Evolutionary conservation across 2,329 filamentous ascomycete genomes (phyloP), one percentile per base, ranked within the genome.

Genomic region (Thelonectria blattea): DNA sequence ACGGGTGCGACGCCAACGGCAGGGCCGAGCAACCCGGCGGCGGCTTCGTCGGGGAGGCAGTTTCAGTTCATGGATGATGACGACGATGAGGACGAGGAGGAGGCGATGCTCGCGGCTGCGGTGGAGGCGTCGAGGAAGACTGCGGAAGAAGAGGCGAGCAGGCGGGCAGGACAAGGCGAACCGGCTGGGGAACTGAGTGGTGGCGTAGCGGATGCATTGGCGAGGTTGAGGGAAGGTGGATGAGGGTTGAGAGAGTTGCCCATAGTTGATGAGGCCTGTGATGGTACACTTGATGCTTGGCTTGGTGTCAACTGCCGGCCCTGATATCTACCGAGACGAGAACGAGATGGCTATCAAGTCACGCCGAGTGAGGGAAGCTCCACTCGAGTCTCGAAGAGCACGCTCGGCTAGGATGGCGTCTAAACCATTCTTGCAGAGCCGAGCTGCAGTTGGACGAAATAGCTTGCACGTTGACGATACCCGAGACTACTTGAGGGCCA

Each of bases 141-240:
- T 20, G 71, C 77, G 2, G 63, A 62, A 4, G 54, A 62, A 52
- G 72, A 65, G 47, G 67, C 72, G 53, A 62, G 70, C 57, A 75
- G 53, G 41, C 61, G 58, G 34, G 37, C 50, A 7, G 55, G 62
- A 32, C 71, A 62, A 30, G 34, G 61, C 27, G 52, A 61, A 48
- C 56, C 65, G n/a, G 67, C 70, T 2, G 69, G 83, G 5, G 74
- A 80, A 32, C 74, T 89, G 5, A 81, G 81, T 61, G 85, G 81
- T 47, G 86, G 87, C 2, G 75, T 90, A 48, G 85, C 86, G 47
- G 85, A 84, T 32, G 87, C 87, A 15, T 70, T 90, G 61, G 86
- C 86, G 8, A 87, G 78, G 64, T 73, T 90, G 22, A 78, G 86
- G 56, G 77, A 87, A 56, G 66, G 65, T 14, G 71, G 69, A 47